Evolutionary conservation across 495 filamentous ascomycete genomes (phyloP).

Genomic region (Lepraria neglecta): DNA sequence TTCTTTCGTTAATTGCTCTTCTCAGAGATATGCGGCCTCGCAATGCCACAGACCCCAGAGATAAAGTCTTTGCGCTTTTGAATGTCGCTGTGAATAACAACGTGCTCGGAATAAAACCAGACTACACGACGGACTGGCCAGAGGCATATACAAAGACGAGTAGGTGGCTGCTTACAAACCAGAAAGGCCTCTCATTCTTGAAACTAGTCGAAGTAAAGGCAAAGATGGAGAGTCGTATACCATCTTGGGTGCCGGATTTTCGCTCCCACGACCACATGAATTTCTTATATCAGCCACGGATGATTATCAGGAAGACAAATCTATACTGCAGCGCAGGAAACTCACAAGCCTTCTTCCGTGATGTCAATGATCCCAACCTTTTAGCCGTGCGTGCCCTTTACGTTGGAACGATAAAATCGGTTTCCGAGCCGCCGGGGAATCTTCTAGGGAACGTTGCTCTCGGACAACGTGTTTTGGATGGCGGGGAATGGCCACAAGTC

Average conservation of each 20-base stretch:
- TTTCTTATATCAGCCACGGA: neutral
- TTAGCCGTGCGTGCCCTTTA: neutral
- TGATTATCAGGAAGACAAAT: neutral
- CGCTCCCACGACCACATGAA: neutral
- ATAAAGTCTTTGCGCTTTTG: constrained; percentile 19
- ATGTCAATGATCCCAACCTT: neutral
- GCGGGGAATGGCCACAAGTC: neutral
- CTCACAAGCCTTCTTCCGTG: neutral
- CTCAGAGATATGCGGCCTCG: constrained; percentile 2
- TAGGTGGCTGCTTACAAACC: neutral
- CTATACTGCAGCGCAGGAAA: neutral
- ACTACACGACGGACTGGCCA: constrained; percentile 8
- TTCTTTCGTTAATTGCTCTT: constrained; percentile 2
- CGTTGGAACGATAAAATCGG: neutral
- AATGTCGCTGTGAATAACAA: constrained; percentile 3
- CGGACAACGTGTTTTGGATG: neutral
- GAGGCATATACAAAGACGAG: neutral
- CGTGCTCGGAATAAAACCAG: neutral
- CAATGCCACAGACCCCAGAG: constrained; percentile 15
- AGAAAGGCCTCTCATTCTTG: neutral
- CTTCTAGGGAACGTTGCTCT: neutral
- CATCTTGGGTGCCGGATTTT: constrained; percentile 1
- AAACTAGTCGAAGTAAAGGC: constrained; percentile 8
- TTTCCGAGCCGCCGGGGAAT: neutral
- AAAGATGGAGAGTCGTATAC: neutral